Evolutionary conservation across 306 rosid species (phyloP), one percentile per base, ranked within the genome.

Genomic region (Prunus padus): DNA sequence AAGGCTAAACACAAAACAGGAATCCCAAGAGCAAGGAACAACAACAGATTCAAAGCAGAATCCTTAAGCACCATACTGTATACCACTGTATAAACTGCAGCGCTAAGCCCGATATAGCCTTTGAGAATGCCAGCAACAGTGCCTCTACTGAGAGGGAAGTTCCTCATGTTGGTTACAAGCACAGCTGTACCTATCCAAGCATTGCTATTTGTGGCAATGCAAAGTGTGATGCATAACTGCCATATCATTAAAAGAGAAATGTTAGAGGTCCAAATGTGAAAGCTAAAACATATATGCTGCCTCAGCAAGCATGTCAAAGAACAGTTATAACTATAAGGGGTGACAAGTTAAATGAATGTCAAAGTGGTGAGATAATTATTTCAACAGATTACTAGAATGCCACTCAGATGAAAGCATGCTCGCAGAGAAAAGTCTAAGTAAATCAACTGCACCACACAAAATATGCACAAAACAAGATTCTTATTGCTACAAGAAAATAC

Each of bases 101-200:
- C 96, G 51, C 98, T 91, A 18, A 91, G 83, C 71, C 98, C 98
- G 8, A 83, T 73, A 79, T 93, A 93, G 65, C 96, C 97, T 77
- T 91, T 93, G 22, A 93, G 96, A 80, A 93, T 89, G 72, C 97
- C 98, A 47, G 96, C 89, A 72, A 91, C 87, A 8, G 88, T 87
- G 78, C 97, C 98, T 76, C 96, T 81, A 47, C 88, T 88, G 70
- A 89, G 92, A 83, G 96, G 98, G 82, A 93, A 93, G 87, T 93
- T 93, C 71, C 96, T 93, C 98, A 93, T 93, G 90, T 91, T 93
- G 75, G 92, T 89, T 33, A 93, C 92, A 61, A 91, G 92, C 72
- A 91, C 92, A 2, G 97, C 86, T 5, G 92, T 89, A 25, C 93
- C 90, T 4, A 89, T 79, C 97, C 98, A 93, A 45, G 98, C 93